These are phyloP conservation scores for Penicillium frequentans DNA, from an alignment of 2,329 filamentous ascomycete species.

Conservation along the genomic window DNA sequence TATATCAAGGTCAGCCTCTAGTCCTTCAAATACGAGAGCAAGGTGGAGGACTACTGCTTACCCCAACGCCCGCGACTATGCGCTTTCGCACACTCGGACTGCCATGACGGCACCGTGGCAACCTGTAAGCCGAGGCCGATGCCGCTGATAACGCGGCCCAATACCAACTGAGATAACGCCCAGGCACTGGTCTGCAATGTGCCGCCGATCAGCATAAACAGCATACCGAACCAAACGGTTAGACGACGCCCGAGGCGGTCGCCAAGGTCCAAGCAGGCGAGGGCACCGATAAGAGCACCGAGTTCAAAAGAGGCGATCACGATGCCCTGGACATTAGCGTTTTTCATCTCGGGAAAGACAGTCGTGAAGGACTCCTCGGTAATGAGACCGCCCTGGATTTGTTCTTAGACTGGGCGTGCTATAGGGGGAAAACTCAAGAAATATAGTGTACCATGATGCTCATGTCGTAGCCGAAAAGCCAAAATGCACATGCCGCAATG, in stretches of 20 bases:
- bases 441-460: background rate
- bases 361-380: background rate
- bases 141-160: conserved; percentile 6
- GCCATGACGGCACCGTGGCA: conserved; percentile 10
- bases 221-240: conserved; percentile 4
- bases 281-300: conserved; percentile 4
- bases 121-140: conserved; percentile 8
- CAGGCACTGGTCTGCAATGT: conserved; percentile 4
- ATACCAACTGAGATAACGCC: conserved; percentile 4
- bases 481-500: background rate
- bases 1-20: background rate
- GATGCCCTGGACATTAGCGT: conserved; percentile 9
- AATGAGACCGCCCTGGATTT: background rate
- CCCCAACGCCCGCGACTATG: conserved; percentile 5
- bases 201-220: conserved; percentile 8
- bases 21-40: conserved; percentile 8
- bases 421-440: background rate
- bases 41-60: background rate
- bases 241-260: conserved; percentile 8
- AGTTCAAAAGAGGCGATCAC: conserved; percentile 10
- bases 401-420: background rate
- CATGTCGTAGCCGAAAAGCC: background rate
- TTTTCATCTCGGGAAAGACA: background rate
- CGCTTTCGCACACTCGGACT: conserved; percentile 10
- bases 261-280: conserved; percentile 7